Evolutionary conservation across 129 eudicot species (phyloP).

Genomic region (Deinandra increscens): DNA sequence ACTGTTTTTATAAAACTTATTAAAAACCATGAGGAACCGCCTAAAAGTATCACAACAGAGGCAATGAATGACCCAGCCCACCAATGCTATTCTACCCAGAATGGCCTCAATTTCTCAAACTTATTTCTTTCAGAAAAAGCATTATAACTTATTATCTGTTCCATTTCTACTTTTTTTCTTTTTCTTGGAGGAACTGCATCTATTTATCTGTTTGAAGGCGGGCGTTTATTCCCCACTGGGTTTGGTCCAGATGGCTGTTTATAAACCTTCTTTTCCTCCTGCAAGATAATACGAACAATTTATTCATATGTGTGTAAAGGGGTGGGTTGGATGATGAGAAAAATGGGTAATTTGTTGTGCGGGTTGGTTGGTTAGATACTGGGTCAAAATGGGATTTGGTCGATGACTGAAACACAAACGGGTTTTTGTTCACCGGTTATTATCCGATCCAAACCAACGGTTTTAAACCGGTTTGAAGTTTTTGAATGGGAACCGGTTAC

Average conservation of each 20-base stretch:
- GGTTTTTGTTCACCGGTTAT: no score
- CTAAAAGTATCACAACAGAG: constrained; percentile 25
- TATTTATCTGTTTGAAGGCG: constrained; percentile 49
- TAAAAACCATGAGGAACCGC: constrained; percentile 21
- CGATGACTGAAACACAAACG: no score
- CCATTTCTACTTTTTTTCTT: constrained; percentile 16
- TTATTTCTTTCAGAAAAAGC: constrained; percentile 26
- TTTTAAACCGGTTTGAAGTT: no score
- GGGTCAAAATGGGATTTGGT: background rate
- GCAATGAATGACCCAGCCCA: constrained; percentile 19
- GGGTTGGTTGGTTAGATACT: background rate
- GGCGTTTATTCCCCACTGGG: constrained; percentile 53
- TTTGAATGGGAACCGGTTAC: no score
- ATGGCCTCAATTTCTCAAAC: constrained; percentile 20
- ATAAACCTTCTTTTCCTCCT: constrained; percentile 39
- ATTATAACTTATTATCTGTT: constrained; percentile 7
- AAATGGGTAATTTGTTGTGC: background rate
- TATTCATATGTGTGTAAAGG: background rate
- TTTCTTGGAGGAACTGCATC: constrained; percentile 17
- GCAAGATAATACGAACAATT: constrained; percentile 5
- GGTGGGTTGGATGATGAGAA: background rate
- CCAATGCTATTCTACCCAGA: constrained; percentile 17
- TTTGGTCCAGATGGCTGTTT: constrained; percentile 72
- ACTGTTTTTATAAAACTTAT: background rate
- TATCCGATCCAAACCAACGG: no score